Percentiles rank a stretch among this genome's conserved stretches.
Evolutionary conservation across 129 eudicot genomes (phyloP).

Genomic region (Tanacetum coccineum): DNA sequence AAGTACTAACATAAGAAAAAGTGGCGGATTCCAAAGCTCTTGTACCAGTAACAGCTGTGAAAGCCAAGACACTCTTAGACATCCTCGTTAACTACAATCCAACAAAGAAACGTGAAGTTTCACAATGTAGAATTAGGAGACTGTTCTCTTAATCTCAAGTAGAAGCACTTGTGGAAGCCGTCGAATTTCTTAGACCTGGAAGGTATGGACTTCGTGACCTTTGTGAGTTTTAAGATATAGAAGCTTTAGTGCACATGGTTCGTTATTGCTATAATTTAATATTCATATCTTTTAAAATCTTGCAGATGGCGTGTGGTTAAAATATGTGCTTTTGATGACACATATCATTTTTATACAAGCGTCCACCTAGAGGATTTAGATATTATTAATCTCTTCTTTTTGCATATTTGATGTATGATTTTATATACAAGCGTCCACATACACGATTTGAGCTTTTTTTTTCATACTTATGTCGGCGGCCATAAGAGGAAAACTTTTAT

Average conservation of each 20-base stretch:
- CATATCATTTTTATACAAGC: no score
- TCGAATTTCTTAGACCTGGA: conserved; percentile 90
- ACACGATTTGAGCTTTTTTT: no score
- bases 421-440: no score
- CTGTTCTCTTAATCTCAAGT: conserved; percentile 83
- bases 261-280: neutral
- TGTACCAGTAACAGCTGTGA: conserved; percentile 24
- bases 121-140: conserved; percentile 63
- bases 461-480: no score
- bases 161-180: conserved; percentile 88
- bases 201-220: conserved; percentile 39
- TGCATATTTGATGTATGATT: no score
- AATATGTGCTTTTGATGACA: conserved; percentile 63
- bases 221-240: no score
- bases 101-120: conserved; percentile 42
- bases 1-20: conserved; percentile 30
- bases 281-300: conserved; percentile 1
- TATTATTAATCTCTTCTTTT: no score
- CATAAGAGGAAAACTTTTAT: no score
- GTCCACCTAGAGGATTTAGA: no score
- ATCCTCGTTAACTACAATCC: conserved; percentile 39
- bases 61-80: neutral
- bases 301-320: conserved; percentile 93
- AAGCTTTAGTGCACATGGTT: neutral
- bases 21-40: conserved; percentile 42